phyloP scores from a whole-genome alignment of 495 filamentous ascomycete genomes.

The Trichoderma orchidacearum region DNA sequence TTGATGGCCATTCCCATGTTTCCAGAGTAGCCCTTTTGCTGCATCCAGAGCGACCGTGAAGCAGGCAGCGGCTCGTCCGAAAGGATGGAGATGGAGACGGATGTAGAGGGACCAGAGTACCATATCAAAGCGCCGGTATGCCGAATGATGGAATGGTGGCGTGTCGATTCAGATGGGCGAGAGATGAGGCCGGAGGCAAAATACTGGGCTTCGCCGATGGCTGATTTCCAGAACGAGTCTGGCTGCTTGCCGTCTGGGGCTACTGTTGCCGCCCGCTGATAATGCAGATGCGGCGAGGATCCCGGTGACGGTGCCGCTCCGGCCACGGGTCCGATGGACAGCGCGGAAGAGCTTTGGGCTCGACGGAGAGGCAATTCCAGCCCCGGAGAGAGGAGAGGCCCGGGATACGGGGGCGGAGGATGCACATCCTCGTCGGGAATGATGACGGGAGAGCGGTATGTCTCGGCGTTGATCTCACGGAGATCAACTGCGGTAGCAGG shows the following conservation, averaged over 20 bases:
- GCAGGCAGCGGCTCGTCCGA: constrained; percentile 38
- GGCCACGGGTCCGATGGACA: not conserved
- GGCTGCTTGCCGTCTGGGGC: not conserved
- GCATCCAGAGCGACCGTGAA: constrained; percentile 49
- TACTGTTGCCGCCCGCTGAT: not conserved
- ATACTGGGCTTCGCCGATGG: constrained; percentile 43
- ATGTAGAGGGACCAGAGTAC: constrained; percentile 49
- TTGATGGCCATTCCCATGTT: constrained; percentile 56
- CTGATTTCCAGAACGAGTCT: constrained; percentile 22
- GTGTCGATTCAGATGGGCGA: constrained; percentile 49
- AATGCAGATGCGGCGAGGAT: not conserved
- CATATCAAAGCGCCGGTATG: constrained; percentile 50
- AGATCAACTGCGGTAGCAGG: not conserved
- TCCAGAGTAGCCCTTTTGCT: constrained; percentile 52
- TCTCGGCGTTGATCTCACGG: not conserved
- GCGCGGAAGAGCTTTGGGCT: not conserved
- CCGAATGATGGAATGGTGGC: constrained; percentile 52
- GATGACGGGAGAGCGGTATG: not conserved
- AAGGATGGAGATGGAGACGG: constrained; percentile 48
- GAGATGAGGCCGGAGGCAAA: constrained; percentile 49
- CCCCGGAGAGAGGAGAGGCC: not conserved
- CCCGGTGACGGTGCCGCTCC: not conserved
- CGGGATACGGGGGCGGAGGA: not conserved
- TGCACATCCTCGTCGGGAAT: not conserved
- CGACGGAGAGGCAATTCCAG: not conserved